These are phyloP conservation scores for Lodderomyces orthopsilosis DNA, from an alignment of 1,139 yeast species.

Conservation along the genomic window DNA sequence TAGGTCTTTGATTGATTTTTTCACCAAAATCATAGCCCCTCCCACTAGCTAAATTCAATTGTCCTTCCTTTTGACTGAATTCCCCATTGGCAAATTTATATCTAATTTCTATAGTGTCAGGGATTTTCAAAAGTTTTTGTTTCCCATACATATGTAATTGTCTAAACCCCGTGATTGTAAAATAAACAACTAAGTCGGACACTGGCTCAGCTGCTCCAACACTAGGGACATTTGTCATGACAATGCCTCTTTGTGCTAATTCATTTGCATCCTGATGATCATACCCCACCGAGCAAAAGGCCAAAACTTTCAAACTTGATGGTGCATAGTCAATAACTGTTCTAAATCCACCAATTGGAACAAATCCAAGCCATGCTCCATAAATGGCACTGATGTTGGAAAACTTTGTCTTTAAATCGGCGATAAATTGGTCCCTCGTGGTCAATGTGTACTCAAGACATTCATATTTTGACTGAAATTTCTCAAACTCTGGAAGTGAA, in stretches of 20 bases:
- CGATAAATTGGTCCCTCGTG: slow-evolving; percentile 37
- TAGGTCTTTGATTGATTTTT: slow-evolving; percentile 29
- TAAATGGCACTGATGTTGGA: slow-evolving; percentile 55
- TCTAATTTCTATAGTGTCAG: slow-evolving; percentile 13
- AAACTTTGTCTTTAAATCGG: slow-evolving; percentile 31
- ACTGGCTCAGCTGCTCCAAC: slow-evolving; percentile 67
- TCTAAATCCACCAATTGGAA: slow-evolving; percentile 48
- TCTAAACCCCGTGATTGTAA: slow-evolving; percentile 61
- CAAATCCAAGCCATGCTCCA: slow-evolving; percentile 62
- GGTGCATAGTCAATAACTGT: slow-evolving; percentile 58
- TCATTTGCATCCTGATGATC: slow-evolving; percentile 54
- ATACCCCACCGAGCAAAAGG: slow-evolving; percentile 71
- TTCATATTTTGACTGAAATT: slow-evolving; percentile 39
- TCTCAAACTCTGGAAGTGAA: slow-evolving; percentile 32
- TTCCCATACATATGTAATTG: slow-evolving; percentile 51
- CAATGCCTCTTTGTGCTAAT: slow-evolving; percentile 41
- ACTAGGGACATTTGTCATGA: slow-evolving; percentile 65
- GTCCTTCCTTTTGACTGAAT: slow-evolving; percentile 11
- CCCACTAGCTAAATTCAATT: slow-evolving; percentile 2
- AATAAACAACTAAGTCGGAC: slow-evolving; percentile 66
- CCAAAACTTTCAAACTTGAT: slow-evolving; percentile 47
- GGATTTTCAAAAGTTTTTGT: slow-evolving; percentile 4
- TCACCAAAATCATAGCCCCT: slow-evolving; percentile 52
- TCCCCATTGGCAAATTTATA: slow-evolving; percentile 10
- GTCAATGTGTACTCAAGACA: slow-evolving; percentile 43